Percentiles rank a stretch among this genome's conserved stretches.
Evolutionary conservation across 352 stramenopile species (phyloP).

Genomic region (Pythium phragmiticola): DNA sequence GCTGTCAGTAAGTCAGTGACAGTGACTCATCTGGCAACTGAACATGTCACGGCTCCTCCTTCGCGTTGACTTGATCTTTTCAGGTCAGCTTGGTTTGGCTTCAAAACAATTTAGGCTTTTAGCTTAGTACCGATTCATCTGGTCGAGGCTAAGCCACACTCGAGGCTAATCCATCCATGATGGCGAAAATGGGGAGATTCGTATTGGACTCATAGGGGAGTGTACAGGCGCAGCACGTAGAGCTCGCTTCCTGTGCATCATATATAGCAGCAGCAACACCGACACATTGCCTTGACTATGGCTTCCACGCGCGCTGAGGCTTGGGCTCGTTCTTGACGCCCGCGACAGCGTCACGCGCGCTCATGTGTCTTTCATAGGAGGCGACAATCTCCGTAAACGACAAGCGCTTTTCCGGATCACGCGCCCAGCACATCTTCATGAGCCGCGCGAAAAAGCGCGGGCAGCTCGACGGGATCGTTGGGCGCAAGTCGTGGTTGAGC

Average conservation of each 20-base stretch:
- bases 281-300: background rate
- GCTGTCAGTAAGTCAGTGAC: background rate
- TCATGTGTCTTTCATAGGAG: constrained; percentile 34
- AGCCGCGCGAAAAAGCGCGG: constrained; percentile 70
- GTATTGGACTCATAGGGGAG: too few species aligned
- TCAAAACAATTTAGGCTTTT: background rate
- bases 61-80: background rate
- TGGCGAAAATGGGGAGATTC: background rate
- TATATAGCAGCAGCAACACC: background rate
- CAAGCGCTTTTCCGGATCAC: constrained; percentile 63
- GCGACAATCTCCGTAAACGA: constrained; percentile 68
- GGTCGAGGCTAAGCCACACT: too few species aligned
- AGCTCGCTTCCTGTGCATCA: too few species aligned
- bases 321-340: background rate
- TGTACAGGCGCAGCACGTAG: too few species aligned
- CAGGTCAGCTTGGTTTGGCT: background rate
- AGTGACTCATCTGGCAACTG: constrained; percentile 4
- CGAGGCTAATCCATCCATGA: too few species aligned
- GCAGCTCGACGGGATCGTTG: constrained; percentile 55
- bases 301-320: constrained; percentile 3
- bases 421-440: constrained; percentile 79
- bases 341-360: background rate
- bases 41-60: constrained; percentile 1
- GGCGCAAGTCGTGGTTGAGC: constrained; percentile 76
- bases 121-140: background rate